A percentile compares a stretch with the other conserved stretches of the same genome.
Conservation (phyloP, 768 basidiomycete species). For the Mycena epipterygia region DNA sequence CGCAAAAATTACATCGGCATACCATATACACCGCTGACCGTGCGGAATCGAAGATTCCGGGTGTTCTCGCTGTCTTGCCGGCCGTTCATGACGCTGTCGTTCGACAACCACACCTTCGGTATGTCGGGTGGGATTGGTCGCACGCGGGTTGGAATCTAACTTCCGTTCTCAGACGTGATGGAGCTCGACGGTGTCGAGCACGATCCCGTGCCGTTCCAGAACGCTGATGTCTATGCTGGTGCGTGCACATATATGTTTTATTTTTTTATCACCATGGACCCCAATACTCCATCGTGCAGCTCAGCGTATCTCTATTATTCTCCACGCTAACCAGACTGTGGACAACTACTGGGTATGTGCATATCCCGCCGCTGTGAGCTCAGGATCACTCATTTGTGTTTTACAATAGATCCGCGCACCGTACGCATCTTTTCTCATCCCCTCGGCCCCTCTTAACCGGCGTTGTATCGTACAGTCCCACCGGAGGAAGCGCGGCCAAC, state of each 20-base stretch:
- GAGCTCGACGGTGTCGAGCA: conserved; percentile 58
- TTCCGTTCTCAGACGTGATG: conserved; percentile 40
- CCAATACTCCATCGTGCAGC: conserved; percentile 32
- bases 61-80: no score
- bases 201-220: conserved; percentile 54
- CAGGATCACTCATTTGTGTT: no score
- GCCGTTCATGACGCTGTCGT: no score
- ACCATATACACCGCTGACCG: neutral
- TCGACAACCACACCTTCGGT: no score
- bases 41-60: conserved; percentile 52
- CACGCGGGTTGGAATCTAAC: no score
- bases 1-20: neutral
- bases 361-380: no score
- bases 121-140: no score
- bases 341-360: conserved; percentile 56
- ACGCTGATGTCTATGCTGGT: conserved; percentile 57
- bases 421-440: conserved; percentile 19
- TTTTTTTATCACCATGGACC: neutral
- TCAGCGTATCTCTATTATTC: conserved; percentile 53
- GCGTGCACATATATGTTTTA: conserved; percentile 5
- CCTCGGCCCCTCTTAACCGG: neutral
- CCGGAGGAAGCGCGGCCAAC: conserved; percentile 40
- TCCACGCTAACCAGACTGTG: conserved; percentile 57
- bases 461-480: conserved; percentile 28
- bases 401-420: conserved; percentile 44